A percentile compares a stretch with the other conserved stretches of the same genome.
phyloP scores from a whole-genome alignment of 345 rosid genomes.

The Aurinia saxatilis region DNA sequence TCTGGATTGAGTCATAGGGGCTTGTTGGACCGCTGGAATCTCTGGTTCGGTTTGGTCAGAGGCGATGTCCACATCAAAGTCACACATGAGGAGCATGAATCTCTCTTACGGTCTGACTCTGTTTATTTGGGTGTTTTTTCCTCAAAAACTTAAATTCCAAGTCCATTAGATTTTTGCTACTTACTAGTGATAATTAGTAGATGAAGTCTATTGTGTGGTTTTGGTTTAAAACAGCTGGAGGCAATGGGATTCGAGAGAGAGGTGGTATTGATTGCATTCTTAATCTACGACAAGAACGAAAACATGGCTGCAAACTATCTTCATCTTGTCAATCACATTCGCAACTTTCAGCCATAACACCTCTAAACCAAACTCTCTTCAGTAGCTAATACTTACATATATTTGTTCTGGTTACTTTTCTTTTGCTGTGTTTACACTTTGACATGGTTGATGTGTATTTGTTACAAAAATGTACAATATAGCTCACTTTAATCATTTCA shows the following conservation, averaged over 20 bases:
- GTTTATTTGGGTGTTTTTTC: not conserved
- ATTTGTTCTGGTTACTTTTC: not conserved
- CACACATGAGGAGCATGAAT: slow-evolving; percentile 72
- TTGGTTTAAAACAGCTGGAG: slow-evolving; percentile 41
- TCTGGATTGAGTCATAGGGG: no score
- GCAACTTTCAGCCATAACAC: slow-evolving; percentile 46
- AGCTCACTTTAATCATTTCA: not conserved
- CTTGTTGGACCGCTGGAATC: no score
- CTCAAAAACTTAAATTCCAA: not conserved
- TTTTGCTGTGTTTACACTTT: slow-evolving; percentile 13
- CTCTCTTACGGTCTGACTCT: slow-evolving; percentile 50
- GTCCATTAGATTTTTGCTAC: not conserved
- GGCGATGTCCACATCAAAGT: no score
- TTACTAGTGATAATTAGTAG: no score
- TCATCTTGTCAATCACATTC: slow-evolving; percentile 57
- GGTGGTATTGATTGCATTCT: slow-evolving; percentile 49
- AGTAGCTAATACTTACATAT: not conserved
- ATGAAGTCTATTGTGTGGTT: not conserved
- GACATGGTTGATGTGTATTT: no score
- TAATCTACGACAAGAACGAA: slow-evolving; percentile 73
- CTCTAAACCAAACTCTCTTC: not conserved
- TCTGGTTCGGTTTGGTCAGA: no score
- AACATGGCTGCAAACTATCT: slow-evolving; percentile 76
- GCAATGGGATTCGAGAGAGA: slow-evolving; percentile 73
- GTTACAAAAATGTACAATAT: not conserved